phyloP scores from a whole-genome alignment of 2,329 filamentous ascomycete genomes.

The Calonectria pseudoturangicola region DNA sequence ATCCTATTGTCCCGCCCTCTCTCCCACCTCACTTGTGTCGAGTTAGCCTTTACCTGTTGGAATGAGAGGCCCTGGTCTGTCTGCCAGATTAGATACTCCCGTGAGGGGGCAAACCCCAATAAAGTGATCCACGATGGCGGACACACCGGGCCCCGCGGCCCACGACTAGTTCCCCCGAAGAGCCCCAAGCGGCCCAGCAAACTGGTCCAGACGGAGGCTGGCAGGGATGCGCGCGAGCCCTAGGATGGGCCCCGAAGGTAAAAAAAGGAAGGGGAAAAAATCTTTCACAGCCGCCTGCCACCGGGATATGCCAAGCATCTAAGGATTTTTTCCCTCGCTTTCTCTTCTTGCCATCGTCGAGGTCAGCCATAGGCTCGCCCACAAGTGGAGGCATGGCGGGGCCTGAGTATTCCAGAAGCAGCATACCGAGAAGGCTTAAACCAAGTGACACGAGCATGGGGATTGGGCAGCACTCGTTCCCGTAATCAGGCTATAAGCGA shows the following conservation, averaged over 20 bases:
- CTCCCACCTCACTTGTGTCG: background rate
- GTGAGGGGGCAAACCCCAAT: conserved; percentile 47
- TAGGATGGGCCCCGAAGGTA: conserved; percentile 17
- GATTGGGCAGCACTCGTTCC: conserved; percentile 7
- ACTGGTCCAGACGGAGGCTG: conserved; percentile 47
- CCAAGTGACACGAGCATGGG: conserved; percentile 28
- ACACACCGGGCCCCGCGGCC: conserved; percentile 46
- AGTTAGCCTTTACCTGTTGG: conserved; percentile 37
- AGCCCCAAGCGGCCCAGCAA: conserved; percentile 42
- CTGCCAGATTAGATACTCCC: conserved; percentile 33
- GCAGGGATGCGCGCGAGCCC: conserved; percentile 37
- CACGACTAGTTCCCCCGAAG: conserved; percentile 50
- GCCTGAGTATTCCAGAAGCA: conserved; percentile 50
- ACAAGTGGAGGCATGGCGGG: conserved; percentile 43
- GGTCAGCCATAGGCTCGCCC: conserved; percentile 25
- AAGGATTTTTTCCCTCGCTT: conserved; percentile 40
- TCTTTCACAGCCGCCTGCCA: conserved; percentile 33
- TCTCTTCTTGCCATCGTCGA: conserved; percentile 1
- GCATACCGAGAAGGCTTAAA: conserved; percentile 37
- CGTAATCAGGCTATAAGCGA: conserved; percentile 27
- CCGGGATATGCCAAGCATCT: conserved; percentile 40
- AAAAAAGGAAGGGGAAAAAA: conserved; percentile 27
- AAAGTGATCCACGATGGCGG: conserved; percentile 54
- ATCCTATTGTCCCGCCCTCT: background rate
- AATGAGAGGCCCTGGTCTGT: conserved; percentile 45